Evolutionary conservation across 768 basidiomycete species (phyloP).

Genomic region (Pholiota microspora): DNA sequence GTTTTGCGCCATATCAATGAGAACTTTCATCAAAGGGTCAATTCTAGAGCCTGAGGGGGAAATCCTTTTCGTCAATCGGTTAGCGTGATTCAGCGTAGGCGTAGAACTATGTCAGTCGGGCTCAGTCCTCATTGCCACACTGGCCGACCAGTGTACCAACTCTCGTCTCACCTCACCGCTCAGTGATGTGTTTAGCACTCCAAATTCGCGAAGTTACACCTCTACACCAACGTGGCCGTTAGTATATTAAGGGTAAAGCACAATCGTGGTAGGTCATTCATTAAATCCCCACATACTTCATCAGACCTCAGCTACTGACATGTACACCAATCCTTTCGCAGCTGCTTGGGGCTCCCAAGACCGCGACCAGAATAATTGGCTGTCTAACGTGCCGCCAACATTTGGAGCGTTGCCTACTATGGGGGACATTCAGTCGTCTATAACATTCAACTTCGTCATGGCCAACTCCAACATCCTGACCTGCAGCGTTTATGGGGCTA

Average conservation of each 20-base stretch:
- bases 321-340: slow-evolving; percentile 14
- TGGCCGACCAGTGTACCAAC: background rate
- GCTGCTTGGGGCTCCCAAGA: slow-evolving; percentile 11
- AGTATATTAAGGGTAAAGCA: background rate
- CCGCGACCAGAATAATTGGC: slow-evolving; percentile 3
- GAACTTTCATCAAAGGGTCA: background rate
- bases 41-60: background rate
- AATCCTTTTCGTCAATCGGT: background rate
- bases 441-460: slow-evolving; percentile 41
- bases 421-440: slow-evolving; percentile 25
- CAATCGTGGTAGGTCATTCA: background rate
- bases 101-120: background rate
- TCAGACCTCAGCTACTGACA: background rate
- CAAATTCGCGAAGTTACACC: background rate
- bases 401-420: slow-evolving; percentile 16
- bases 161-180: background rate
- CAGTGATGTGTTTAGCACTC: background rate
- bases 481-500: slow-evolving; percentile 40
- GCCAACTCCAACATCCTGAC: slow-evolving; percentile 40
- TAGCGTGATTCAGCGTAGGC: background rate
- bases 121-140: background rate
- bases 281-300: background rate
- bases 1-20: background rate
- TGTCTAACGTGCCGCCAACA: slow-evolving; percentile 7
- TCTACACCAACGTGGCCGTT: background rate